Evolutionary conservation across 805 yeast species (phyloP), one percentile per base, ranked within the genome.

Genomic region (Grigorovia transvaalensis): DNA sequence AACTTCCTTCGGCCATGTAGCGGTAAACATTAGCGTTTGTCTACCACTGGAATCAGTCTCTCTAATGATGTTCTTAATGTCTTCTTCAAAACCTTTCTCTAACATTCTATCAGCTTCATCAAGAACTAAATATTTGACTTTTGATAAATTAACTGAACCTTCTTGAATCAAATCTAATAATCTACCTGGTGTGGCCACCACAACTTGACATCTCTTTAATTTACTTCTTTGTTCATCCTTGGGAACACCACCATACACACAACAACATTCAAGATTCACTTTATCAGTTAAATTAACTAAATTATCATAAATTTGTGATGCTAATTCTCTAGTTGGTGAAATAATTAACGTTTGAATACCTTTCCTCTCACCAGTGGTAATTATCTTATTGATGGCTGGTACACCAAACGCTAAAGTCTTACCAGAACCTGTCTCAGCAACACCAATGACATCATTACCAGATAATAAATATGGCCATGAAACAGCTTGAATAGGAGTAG

Each of bases 1-100:
- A 40, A 93, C 98, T 71, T 91, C 96, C 61, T 86, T 87, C n/a
- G 99, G 99, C 99, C 99, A 93, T 1, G 99, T 93, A n/a, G 99
- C 99, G 9, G 99, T 91, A 71, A 93, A 93, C 98, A 93, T 93
- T 57, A 93, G 76, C 0, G 99, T 93, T 71, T 91, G 98, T 72
- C 98, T 76, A 27, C 69, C 66, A 2, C 63, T 50, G 35, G 70
- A 63, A 23, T 78, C 73, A 15, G 88, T 76, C 52, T 74, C 72
- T 46, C 84, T 78, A 65, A 93, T 81, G 57, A 93, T 88, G 56
- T 77, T 75, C 67, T 86, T 88, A 65, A 93, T 91, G 70, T 91
- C 99, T 67, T 91, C 95, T 71, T 95, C 98, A 63, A 93, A 93
- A 41, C 99, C 99, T 70, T 87, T 93, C 69, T 93, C 99, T 54